phyloP scores from a whole-genome alignment of 768 basidiomycete genomes.

The Obba rivulosa region DNA sequence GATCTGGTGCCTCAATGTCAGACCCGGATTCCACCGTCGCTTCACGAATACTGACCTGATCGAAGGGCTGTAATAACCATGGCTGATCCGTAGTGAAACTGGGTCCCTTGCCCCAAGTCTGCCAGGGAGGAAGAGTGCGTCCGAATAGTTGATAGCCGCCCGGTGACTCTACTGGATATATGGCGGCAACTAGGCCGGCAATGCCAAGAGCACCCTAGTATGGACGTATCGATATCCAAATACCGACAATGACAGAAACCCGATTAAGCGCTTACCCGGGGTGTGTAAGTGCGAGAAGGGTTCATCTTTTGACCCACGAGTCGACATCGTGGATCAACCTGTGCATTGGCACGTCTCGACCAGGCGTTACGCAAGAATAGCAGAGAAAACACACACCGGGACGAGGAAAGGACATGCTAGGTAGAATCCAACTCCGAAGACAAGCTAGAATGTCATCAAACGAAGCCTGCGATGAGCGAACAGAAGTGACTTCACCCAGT shows the following conservation, averaged over 20 bases:
- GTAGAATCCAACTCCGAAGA: conserved; percentile 61
- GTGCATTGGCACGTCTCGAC: not conserved
- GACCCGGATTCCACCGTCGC: not conserved
- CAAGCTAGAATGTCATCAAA: conserved; percentile 35
- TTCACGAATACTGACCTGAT: conserved; percentile 37
- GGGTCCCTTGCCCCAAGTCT: conserved; percentile 50
- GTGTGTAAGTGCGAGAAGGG: conserved; percentile 62
- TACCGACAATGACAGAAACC: not conserved
- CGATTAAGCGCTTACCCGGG: conserved; percentile 34
- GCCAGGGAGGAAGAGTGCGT: conserved; percentile 60
- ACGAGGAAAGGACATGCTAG: conserved; percentile 59
- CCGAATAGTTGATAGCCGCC: conserved; percentile 66
- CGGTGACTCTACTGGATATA: conserved; percentile 59
- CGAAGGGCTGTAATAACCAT: conserved; percentile 60
- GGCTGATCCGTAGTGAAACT: conserved; percentile 43
- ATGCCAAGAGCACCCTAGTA: conserved; percentile 62
- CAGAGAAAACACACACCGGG: conserved; percentile 34
- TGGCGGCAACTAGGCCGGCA: conserved; percentile 60
- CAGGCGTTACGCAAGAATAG: not conserved
- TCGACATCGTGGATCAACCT: conserved; percentile 56
- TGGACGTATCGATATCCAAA: not conserved
- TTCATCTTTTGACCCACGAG: conserved; percentile 73
- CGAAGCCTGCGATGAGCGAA: not conserved
- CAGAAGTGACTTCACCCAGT: conserved; percentile 35
- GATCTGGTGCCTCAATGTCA: conserved; percentile 29